Evolutionary conservation across 495 filamentous ascomycete species (phyloP).

Genomic region (Daldinia childiae): DNA sequence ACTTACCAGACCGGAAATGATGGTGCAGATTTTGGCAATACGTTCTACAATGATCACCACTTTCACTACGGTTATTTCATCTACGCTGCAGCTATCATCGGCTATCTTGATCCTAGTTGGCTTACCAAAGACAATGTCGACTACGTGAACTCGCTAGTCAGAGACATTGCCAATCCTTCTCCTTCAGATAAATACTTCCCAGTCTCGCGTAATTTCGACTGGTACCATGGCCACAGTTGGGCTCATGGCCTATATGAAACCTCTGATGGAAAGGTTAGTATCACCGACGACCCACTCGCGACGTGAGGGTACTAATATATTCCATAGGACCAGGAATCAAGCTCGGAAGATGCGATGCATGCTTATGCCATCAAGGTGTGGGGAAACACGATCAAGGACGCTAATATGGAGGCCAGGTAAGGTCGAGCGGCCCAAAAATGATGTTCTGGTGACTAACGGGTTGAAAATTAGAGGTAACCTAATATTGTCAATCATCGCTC

Average conservation of each 20-base stretch:
- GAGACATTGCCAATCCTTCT: conserved; percentile 82
- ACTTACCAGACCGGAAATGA: conserved; percentile 77
- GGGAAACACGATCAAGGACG: conserved; percentile 78
- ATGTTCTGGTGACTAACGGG: conserved; percentile 8
- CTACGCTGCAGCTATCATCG: conserved; percentile 86
- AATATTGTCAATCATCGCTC: conserved; percentile 78
- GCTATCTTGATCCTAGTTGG: conserved; percentile 81
- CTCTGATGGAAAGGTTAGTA: conserved; percentile 76
- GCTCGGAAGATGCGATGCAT: conserved; percentile 89
- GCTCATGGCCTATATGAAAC: conserved; percentile 93
- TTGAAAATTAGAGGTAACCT: conserved; percentile 68
- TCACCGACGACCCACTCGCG: too few species aligned
- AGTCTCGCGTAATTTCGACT: conserved; percentile 87
- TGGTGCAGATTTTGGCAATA: conserved; percentile 82
- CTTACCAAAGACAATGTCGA: conserved; percentile 69
- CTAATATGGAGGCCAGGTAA: conserved; percentile 80
- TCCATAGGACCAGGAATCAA: conserved; percentile 78
- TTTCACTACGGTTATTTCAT: conserved; percentile 95
- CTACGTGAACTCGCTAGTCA: conserved; percentile 82
- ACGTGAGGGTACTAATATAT: conserved; percentile 9
- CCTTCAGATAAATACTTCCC: conserved; percentile 79
- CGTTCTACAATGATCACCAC: conserved; percentile 95
- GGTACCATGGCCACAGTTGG: conserved; percentile 96
- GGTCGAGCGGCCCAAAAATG: not conserved
- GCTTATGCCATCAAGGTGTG: conserved; percentile 95